A percentile compares a stretch with the other conserved stretches of the same genome.
phyloP scores from a whole-genome alignment of 2,329 filamentous ascomycete genomes.

The Pseudopyricularia cyperi region DNA sequence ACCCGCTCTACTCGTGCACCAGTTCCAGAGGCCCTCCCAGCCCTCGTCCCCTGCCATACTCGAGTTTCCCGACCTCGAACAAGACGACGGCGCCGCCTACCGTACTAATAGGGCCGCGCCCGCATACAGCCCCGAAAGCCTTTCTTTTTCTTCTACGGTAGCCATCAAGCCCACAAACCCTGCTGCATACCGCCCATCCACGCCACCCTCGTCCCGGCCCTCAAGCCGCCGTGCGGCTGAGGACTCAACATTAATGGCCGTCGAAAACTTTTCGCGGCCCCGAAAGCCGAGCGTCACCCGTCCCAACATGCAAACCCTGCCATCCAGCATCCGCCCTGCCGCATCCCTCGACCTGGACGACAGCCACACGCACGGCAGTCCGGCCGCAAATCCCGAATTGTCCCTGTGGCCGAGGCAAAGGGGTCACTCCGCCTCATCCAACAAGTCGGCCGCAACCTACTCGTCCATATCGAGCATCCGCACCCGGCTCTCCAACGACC shows the following conservation, averaged over 20 bases:
- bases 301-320: neutral
- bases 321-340: neutral
- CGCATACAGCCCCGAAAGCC: neutral
- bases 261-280: slow-evolving; percentile 48
- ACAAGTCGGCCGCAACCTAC: slow-evolving; percentile 30
- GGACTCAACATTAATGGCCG: slow-evolving; percentile 16
- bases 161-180: neutral
- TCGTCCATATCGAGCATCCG: slow-evolving; percentile 21
- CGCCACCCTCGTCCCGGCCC: slow-evolving; percentile 2
- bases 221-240: neutral
- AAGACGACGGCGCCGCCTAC: neutral
- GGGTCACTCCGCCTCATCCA: slow-evolving; percentile 34
- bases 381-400: slow-evolving; percentile 5
- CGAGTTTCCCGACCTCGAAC: neutral
- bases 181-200: slow-evolving; percentile 3
- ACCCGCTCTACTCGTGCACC: neutral
- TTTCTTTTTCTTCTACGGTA: neutral
- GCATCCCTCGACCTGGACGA: slow-evolving; percentile 1
- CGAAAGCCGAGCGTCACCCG: slow-evolving; percentile 35
- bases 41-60: neutral
- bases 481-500: slow-evolving; percentile 26
- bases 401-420: slow-evolving; percentile 25
- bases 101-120: neutral
- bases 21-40: neutral
- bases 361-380: slow-evolving; percentile 16